Conservation (phyloP, 2,329 filamentous ascomycete species). For the Pseudogymnoascus sp. region DNA sequence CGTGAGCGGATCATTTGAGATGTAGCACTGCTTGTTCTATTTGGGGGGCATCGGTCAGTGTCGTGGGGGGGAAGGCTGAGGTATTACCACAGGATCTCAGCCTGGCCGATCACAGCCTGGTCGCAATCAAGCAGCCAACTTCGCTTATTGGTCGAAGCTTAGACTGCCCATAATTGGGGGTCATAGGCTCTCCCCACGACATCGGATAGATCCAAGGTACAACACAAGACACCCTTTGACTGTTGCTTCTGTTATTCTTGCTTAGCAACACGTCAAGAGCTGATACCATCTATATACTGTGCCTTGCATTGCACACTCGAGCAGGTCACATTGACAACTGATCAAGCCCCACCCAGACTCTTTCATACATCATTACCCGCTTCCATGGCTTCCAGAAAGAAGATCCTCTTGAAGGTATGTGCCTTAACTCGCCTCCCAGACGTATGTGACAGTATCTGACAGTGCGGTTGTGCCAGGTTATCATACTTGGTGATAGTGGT, state of each 20-base stretch:
- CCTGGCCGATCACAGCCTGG: background rate
- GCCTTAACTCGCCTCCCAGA: constrained; percentile 9
- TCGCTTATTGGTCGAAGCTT: constrained; percentile 5
- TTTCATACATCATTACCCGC: background rate
- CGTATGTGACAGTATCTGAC: background rate
- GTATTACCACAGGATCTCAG: background rate
- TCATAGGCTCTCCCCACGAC: constrained; percentile 8
- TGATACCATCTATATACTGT: background rate
- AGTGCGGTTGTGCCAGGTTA: constrained; percentile 55
- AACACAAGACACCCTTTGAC: background rate
- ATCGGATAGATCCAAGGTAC: constrained; percentile 3
- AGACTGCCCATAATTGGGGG: constrained; percentile 5
- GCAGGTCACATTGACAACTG: background rate
- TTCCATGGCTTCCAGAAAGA: constrained; percentile 53
- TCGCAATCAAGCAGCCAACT: background rate
- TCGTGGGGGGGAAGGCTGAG: constrained; percentile 6
- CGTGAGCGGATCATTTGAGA: background rate
- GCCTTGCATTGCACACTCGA: background rate
- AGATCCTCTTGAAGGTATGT: constrained; percentile 58
- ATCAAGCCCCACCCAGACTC: background rate
- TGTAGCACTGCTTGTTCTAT: background rate
- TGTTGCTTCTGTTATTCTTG: constrained; percentile 4
- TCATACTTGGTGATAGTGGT: constrained; percentile 97
- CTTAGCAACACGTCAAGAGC: background rate
- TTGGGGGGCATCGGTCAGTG: background rate